Evolutionary conservation across 305 asterid genomes (phyloP).

Genomic region (Salvia sclarea): DNA sequence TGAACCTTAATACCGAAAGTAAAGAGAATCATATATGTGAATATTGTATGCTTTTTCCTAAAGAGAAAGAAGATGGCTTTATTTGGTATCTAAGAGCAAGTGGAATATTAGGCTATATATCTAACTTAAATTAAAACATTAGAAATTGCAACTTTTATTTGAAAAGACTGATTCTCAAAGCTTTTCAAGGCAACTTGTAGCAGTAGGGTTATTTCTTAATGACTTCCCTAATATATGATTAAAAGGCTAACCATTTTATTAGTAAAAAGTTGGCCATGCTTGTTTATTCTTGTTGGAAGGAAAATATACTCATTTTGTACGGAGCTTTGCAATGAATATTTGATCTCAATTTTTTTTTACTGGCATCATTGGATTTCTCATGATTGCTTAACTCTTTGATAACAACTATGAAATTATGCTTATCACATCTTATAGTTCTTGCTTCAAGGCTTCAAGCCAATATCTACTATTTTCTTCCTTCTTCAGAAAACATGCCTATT

Average conservation of each 20-base stretch:
- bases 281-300: slow-evolving; percentile 24
- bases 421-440: background rate
- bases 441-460: no score
- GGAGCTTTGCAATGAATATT: background rate
- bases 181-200: slow-evolving; percentile 22
- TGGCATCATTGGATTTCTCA: no score
- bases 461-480: no score
- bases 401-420: background rate
- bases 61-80: slow-evolving; percentile 35
- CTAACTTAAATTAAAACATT: slow-evolving; percentile 5
- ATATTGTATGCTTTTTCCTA: slow-evolving; percentile 21
- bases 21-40: slow-evolving; percentile 26
- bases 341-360: no score
- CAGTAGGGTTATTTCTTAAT: background rate
- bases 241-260: slow-evolving; percentile 5
- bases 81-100: slow-evolving; percentile 21
- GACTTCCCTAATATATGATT: slow-evolving; percentile 12
- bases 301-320: slow-evolving; percentile 8
- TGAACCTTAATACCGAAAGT: slow-evolving; percentile 31
- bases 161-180: slow-evolving; percentile 31
- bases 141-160: slow-evolving; percentile 14
- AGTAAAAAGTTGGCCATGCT: background rate
- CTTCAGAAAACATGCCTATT: no score
- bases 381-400: no score
- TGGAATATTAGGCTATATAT: slow-evolving; percentile 20